phyloP scores from a whole-genome alignment of 257 asterid species.

The Solanum etuberosum region DNA sequence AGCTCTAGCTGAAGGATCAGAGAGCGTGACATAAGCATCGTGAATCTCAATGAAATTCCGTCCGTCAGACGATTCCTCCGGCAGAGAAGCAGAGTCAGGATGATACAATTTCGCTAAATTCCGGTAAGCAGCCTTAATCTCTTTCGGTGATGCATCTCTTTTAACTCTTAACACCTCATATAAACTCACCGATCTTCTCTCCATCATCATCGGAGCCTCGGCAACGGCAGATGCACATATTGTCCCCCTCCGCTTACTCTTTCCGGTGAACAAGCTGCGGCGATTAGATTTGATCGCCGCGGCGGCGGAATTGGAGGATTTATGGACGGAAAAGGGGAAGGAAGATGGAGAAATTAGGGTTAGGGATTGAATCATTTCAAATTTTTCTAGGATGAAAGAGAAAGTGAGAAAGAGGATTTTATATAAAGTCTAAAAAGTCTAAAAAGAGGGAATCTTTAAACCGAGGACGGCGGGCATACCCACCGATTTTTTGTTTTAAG shows the following conservation, averaged over 20 bases:
- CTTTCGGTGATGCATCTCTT: slow-evolving; percentile 53
- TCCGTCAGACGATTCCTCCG: slow-evolving; percentile 35
- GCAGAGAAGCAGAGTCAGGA: slow-evolving; percentile 35
- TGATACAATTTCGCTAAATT: slow-evolving; percentile 77
- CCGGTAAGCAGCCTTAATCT: slow-evolving; percentile 82
- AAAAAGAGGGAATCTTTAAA: neutral
- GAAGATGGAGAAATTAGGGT: neutral
- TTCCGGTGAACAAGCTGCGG: neutral
- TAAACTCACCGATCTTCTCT: slow-evolving; percentile 20
- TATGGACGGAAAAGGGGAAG: neutral
- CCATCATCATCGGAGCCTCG: neutral
- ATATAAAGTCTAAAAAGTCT: neutral
- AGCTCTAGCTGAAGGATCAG: slow-evolving; percentile 71
- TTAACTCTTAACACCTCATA: slow-evolving; percentile 64
- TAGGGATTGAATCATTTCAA: neutral
- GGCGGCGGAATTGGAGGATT: neutral
- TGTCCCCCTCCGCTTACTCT: neutral
- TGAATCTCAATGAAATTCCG: slow-evolving; percentile 66
- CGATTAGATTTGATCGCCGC: neutral
- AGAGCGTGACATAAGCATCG: slow-evolving; percentile 61
- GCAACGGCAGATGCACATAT: neutral
- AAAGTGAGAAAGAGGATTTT: neutral
- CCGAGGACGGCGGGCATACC: neutral
- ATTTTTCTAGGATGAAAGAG: neutral
- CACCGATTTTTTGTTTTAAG: neutral